phyloP scores from a whole-genome alignment of 768 basidiomycete species.

The Auricularia cornea region DNA sequence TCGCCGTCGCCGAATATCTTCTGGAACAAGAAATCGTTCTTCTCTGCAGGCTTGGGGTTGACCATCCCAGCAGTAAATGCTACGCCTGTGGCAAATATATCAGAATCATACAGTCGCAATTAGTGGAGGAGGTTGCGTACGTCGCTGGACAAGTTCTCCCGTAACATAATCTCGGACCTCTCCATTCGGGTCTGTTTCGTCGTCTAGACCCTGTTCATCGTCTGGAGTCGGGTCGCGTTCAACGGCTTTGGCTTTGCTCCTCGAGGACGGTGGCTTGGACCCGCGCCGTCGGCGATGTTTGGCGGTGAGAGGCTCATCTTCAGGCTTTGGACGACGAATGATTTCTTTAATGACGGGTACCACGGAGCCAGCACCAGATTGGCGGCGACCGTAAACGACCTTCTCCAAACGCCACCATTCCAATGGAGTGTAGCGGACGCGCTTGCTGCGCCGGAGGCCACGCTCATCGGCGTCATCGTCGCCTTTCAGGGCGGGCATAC shows the following conservation, averaged over 20 bases:
- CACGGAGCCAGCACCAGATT: constrained; percentile 36
- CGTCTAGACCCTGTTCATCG: constrained; percentile 73
- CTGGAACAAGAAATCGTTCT: constrained; percentile 74
- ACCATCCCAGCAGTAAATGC: constrained; percentile 70
- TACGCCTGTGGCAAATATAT: constrained; percentile 43
- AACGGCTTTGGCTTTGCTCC: constrained; percentile 1
- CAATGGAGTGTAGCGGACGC: constrained; percentile 63
- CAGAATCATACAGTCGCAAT: neutral
- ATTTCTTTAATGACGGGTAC: constrained; percentile 27
- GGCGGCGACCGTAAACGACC: constrained; percentile 66
- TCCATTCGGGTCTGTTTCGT: constrained; percentile 57
- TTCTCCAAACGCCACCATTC: constrained; percentile 93
- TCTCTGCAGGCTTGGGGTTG: constrained; percentile 47
- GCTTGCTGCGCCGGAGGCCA: constrained; percentile 62
- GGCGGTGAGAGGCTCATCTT: constrained; percentile 38
- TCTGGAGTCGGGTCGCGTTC: neutral
- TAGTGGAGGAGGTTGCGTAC: constrained; percentile 38
- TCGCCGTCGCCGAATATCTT: constrained; percentile 88
- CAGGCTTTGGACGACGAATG: constrained; percentile 44
- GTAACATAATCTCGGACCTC: constrained; percentile 60
- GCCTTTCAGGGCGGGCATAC: neutral
- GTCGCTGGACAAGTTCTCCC: constrained; percentile 53
- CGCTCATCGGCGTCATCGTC: constrained; percentile 20
- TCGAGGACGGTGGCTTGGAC: constrained; percentile 11
- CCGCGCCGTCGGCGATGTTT: constrained; percentile 26